Evolutionary conservation across 441 rosid species (phyloP).

Genomic region (Erysimum pusillum): DNA sequence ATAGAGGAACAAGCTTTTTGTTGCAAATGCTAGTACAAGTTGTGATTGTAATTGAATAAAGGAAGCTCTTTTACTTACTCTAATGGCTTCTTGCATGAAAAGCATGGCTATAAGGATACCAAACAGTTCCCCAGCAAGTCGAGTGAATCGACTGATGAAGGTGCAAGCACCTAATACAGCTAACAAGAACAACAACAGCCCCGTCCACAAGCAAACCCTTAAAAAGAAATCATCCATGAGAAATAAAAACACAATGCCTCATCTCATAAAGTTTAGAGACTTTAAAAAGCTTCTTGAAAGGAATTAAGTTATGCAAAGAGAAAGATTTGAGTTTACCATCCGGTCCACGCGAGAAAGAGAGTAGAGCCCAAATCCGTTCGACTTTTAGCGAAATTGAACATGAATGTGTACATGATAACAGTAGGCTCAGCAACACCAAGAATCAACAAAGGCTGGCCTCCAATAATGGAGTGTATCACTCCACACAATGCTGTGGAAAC

Average conservation of each 20-base stretch:
- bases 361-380: slow-evolving; percentile 65
- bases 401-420: slow-evolving; percentile 79
- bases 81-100: slow-evolving; percentile 79
- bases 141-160: slow-evolving; percentile 75
- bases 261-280: slow-evolving; percentile 11
- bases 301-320: slow-evolving; percentile 7
- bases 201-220: slow-evolving; percentile 89
- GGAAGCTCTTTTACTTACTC: slow-evolving; percentile 46
- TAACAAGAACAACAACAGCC: slow-evolving; percentile 66
- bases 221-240: slow-evolving; percentile 30
- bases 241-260: neutral
- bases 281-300: slow-evolving; percentile 24
- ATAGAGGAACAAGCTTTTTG: neutral
- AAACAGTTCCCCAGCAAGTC: slow-evolving; percentile 75
- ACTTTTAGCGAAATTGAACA: slow-evolving; percentile 73
- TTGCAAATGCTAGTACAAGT: slow-evolving; percentile 23
- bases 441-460: slow-evolving; percentile 78
- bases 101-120: slow-evolving; percentile 81
- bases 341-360: slow-evolving; percentile 79
- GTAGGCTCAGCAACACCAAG: slow-evolving; percentile 87
- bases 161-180: slow-evolving; percentile 75
- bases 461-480: slow-evolving; percentile 66
- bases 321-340: slow-evolving; percentile 56
- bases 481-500: slow-evolving; percentile 81
- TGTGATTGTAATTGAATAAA: neutral